phyloP scores from a whole-genome alignment of 2,329 filamentous ascomycete species.

The Leptodontidium sp. region DNA sequence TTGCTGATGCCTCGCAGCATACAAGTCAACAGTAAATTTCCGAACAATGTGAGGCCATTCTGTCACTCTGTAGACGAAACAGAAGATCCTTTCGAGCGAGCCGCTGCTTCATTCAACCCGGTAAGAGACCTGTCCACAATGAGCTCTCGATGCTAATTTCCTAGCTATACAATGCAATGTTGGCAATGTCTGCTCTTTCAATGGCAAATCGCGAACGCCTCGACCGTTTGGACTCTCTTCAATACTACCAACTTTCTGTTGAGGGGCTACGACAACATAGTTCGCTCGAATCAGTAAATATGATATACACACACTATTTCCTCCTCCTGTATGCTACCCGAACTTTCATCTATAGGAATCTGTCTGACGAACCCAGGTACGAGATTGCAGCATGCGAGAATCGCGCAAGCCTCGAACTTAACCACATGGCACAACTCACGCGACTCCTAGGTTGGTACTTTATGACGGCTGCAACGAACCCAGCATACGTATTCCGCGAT shows the following conservation, averaged over 20 bases:
- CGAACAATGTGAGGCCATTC: background rate
- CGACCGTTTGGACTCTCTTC: slow-evolving; percentile 15
- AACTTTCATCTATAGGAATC: background rate
- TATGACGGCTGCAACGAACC: slow-evolving; percentile 4
- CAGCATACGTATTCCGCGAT: slow-evolving; percentile 1
- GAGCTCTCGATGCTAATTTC: background rate
- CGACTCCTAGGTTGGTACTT: slow-evolving; percentile 20
- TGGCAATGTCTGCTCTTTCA: slow-evolving; percentile 16
- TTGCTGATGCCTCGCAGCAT: background rate
- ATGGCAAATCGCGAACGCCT: slow-evolving; percentile 22
- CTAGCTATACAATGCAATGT: slow-evolving; percentile 15
- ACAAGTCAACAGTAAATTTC: slow-evolving; percentile 18
- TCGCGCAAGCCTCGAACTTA: slow-evolving; percentile 12
- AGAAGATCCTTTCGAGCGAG: slow-evolving; percentile 18
- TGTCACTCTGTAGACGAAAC: slow-evolving; percentile 17
- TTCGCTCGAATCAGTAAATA: slow-evolving; percentile 15
- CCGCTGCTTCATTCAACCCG: slow-evolving; percentile 9
- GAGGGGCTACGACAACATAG: slow-evolving; percentile 15
- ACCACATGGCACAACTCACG: slow-evolving; percentile 10
- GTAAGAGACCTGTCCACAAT: background rate
- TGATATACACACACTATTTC: slow-evolving; percentile 21
- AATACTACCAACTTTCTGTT: slow-evolving; percentile 14
- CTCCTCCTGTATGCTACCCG: slow-evolving; percentile 4
- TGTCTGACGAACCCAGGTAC: slow-evolving; percentile 5
- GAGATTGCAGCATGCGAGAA: slow-evolving; percentile 17